Base-by-base conservation (phyloP, 2,329 filamentous ascomycete genomes). In the Diplocarpon rosae region DNA sequence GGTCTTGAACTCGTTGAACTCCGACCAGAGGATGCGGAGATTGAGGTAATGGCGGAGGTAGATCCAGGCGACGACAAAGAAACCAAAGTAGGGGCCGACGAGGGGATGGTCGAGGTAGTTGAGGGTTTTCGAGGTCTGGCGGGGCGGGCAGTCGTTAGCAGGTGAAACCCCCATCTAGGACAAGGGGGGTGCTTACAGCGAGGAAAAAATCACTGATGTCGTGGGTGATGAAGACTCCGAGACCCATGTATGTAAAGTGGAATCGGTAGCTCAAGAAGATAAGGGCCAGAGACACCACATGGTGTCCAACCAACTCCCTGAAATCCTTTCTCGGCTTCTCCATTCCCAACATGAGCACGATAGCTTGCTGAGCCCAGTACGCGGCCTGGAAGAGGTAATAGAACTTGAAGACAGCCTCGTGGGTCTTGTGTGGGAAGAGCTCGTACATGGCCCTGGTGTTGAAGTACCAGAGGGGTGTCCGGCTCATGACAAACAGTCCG, bases 121-220 rank as follows among this genome's bases (percentile, higher is more conserved):
- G 56, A 95, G 76, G 5, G 81, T 77, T 69, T 95, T 95, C 49
- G 87, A 94, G 1, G 85, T 92, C 83, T 89, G 55, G 31, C 14
- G 7, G 7, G 20, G 39, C 34, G 5, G 30, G 29, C 20, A 46
- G 11, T 11, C 11, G 17, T 49, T 43, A 49, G 45, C 17, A 28
- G 13, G 30, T 32, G 11, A 5, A 12, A 12, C 4, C n/a, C 9
- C 3, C 28, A 27, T 14, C 8, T 14, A 14, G 3, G n/a, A n/a
- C 32, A n/a, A 30, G 42, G 39, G 14, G 15, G 33, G 42, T 28
- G 67, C 81, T 66, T 76, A 89, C 85, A 31, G 90, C 89, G 36
- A 95, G 75, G 76, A 95, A 95, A 68, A 95, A 95, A 64, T 95
- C 89, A 48, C 82, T 88, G 50, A 95, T 85, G 61, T 96, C 89